Base-by-base conservation (phyloP, 257 asterid genomes). In the Anisodus tanguticus region DNA sequence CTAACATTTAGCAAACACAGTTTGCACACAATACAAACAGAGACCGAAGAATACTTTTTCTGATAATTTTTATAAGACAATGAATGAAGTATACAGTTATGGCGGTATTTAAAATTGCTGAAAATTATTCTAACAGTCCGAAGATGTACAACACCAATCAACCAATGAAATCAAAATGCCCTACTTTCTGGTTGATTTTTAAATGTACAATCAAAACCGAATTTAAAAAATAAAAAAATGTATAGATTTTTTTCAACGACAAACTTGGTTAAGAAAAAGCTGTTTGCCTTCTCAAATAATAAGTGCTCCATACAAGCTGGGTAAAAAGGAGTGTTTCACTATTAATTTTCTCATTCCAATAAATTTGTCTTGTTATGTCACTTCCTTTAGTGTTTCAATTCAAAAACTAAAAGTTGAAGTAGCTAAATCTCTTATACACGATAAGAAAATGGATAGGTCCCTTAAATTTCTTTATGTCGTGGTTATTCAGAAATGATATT, bases 1-100 rank as follows among this genome's bases (percentile, higher is more conserved):
- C 62, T 12, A 74, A 47, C 60, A 74, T 74, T 49, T 47, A 11
- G 80, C 43, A 74, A 49, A 74, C 19, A 70, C 41, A 51, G 45
- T 76, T 51, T 26, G 81, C 62, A 76, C 45, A 76, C 62, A 53
- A 51, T 76, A 51, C 45, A 51, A 49, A 31, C 26, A 77, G 82
- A 53, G 26, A 76, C 8, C 8, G 31, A 53, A 77, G 26, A 77
- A 15, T 31, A 77, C 7, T 12, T 72, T 72, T 22, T 51, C 81
- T 16, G 16, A 17, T 59, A 17, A 16, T 16, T 58, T 31, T 53
- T 53, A 19, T 31, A 77, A 51, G 66, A 53, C 31, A 35, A 54
- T 77, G 45, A 53, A 77, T 53, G 53, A 53, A 26, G 64, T 53
- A 53, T 4, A 77, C 53, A 64, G 64, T 31, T 31, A 26, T 15